Base-by-base conservation (phyloP, 2,329 filamentous ascomycete genomes). In the Sclerotinia trifoliorum region DNA sequence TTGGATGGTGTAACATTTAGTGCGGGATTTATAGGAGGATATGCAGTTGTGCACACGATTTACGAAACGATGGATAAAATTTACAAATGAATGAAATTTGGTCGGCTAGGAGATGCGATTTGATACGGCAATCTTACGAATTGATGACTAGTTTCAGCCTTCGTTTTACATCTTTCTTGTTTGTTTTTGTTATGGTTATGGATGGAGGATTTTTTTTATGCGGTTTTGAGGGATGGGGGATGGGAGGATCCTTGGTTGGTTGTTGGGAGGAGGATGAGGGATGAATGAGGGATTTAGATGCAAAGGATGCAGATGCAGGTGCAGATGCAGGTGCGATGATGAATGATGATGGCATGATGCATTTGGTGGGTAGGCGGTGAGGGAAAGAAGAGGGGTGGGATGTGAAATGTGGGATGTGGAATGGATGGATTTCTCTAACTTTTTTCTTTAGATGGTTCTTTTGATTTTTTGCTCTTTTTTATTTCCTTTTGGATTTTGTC, bases 111-210 rank as follows among this genome's bases (percentile, higher is more conserved):
- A 32, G 32, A 56, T 39, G 19, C 17, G n/a, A 52, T 44, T 17
- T 42, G 32, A 26, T n/a, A 44, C 24, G 39, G 24, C 17, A 21
- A 46, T 21, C 29, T 62, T 39, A 62, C 26, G 60, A 62, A 39
- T 62, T 62, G 60, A 62, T 62, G 60, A 62, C 26, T 61, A n/a
- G 39, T 17, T 60, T 60, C 29, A 15, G 24, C 24, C 46, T 57
- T 56, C 1, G 3, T 35, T 60, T 29, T 29, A 5, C 56, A 17
- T 21, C n/a, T 44, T 26, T 46, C 5, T 60, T 21, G 39, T 29
- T 60, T 39, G 39, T 46, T 62, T 29, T 60, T 39, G 39, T 46
- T 62, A 35, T 1, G 35, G 35, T 35, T 35, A 13, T 35, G 46
- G 11, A 17, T 35, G 49, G 39, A 15, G 13, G 26, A 26, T 26